Base-by-base conservation (phyloP, 2,329 filamentous ascomycete genomes). In the Cryphonectria naterciae region DNA sequence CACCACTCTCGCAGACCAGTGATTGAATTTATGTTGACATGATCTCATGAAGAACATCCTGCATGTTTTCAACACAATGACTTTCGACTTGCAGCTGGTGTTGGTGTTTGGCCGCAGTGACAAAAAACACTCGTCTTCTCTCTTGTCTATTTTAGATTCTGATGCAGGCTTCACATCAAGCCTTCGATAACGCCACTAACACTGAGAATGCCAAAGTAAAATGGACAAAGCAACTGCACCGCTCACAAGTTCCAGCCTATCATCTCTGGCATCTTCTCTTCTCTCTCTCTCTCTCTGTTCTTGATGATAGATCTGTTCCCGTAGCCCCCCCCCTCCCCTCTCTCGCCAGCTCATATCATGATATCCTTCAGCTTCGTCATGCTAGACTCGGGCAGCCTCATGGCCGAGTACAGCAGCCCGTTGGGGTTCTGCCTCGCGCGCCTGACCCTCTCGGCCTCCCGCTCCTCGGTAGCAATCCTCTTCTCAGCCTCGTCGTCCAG, bases 401-500 rank as follows among this genome's bases (percentile, higher is more conserved):
- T 81, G 70, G 74, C 78, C 75, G 74, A 72, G 49, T 74, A 77
- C 39, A 78, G 71, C 37, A 78, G 73, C 13, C 80, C 75, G 71
- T 58, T 75, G 61, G 77, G 73, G 69, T 80, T 82, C 74, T 80
- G 79, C 71, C 75, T 81, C 32, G 80, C 78, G 39, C 78, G 79
- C 43, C 81, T 79, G 58, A 78, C 77, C 74, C 80, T 78, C 69
- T 81, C 75, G 70, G 73, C 65, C 75, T 83, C 80, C 75, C 80
- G 82, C 77, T 91, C 88, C 72, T 87, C 83, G 11, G 85, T 83
- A 63, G 88, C 82, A 41, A 92, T 82, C 37, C 83, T 82, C 74
- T 82, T 83, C 81, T 97, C 94, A 35, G 90, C 91, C 28, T 88
- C 87, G 60, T 87, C 87, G 63, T 86, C 85, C 65, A 97, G 82